Percentiles rank a stretch among this genome's conserved stretches.
Conservation (phyloP, 805 yeast species). For the Wickerhamiella spandovensis region DNA sequence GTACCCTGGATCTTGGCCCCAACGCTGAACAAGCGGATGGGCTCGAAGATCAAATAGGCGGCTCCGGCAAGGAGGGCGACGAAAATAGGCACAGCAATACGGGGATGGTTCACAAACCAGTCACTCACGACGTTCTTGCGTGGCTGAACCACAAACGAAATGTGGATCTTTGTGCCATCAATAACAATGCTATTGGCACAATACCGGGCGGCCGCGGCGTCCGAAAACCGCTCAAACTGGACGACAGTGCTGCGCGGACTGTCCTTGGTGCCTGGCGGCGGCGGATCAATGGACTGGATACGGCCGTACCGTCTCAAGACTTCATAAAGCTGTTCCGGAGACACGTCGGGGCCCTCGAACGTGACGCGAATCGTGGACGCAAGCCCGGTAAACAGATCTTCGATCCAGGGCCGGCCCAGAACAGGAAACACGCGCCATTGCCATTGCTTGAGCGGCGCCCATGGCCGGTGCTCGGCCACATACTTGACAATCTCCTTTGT, state of each 20-base stretch:
- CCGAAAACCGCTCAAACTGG: slow-evolving; percentile 40
- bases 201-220: slow-evolving; percentile 78
- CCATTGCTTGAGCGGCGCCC: not conserved
- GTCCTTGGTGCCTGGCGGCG: slow-evolving; percentile 32
- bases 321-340: slow-evolving; percentile 71
- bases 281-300: slow-evolving; percentile 61
- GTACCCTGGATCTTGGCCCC: slow-evolving; percentile 43
- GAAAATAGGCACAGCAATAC: slow-evolving; percentile 67
- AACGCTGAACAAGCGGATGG: slow-evolving; percentile 72
- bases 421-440: slow-evolving; percentile 53
- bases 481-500: not conserved
- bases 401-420: slow-evolving; percentile 92
- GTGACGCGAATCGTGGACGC: slow-evolving; percentile 46
- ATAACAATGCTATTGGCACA: slow-evolving; percentile 72
- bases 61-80: slow-evolving; percentile 67
- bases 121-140: slow-evolving; percentile 35
- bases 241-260: slow-evolving; percentile 41
- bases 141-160: slow-evolving; percentile 53
- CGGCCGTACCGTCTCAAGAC: slow-evolving; percentile 79
- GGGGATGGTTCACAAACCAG: slow-evolving; percentile 59
- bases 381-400: slow-evolving; percentile 73
- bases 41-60: slow-evolving; percentile 84
- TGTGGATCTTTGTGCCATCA: slow-evolving; percentile 44
- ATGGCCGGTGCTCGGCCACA: not conserved
- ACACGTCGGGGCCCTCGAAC: slow-evolving; percentile 63